Percentiles rank a stretch among this genome's conserved stretches.
Conservation (phyloP, 306 rosid species). For the Vigna mungo region DNA sequence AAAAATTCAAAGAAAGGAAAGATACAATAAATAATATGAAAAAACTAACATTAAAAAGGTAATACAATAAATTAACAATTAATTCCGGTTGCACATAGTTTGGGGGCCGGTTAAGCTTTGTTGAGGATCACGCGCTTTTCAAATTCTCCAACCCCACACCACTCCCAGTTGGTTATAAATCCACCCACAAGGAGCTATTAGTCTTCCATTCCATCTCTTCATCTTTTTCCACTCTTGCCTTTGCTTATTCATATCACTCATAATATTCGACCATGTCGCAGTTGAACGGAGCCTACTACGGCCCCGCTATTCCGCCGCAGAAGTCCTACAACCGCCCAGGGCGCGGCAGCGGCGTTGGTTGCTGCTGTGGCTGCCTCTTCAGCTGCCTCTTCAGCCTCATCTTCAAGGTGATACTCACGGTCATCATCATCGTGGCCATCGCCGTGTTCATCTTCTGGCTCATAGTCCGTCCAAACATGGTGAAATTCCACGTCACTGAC, state of each 20-base stretch:
- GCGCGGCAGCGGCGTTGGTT: conserved; percentile 52
- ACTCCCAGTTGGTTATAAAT: not conserved
- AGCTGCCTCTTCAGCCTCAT: conserved; percentile 45
- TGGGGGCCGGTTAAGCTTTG: not conserved
- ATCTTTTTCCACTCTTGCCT: not conserved
- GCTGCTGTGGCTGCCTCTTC: conserved; percentile 51
- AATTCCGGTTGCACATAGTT: not conserved
- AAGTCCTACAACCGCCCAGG: conserved; percentile 58
- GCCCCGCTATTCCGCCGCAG: conserved; percentile 76
- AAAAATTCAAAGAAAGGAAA: not conserved
- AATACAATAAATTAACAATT: too few relatives aligned
- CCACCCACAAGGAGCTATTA: not conserved
- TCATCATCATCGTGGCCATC: conserved; percentile 44
- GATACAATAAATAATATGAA: not conserved
- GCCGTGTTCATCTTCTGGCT: conserved; percentile 53
- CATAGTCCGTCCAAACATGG: conserved; percentile 52
- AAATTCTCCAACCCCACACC: not conserved
- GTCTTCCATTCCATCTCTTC: conserved; percentile 17
- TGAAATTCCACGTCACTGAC: conserved; percentile 51
- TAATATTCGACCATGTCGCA: conserved; percentile 50
- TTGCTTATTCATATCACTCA: not conserved
- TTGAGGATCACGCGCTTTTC: conserved; percentile 40
- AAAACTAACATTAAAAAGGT: not conserved
- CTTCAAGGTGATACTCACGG: conserved; percentile 46
- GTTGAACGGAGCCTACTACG: conserved; percentile 85